Conservation (phyloP, 2,329 filamentous ascomycete genomes). For the Ceratocystis ficicola region DNA sequence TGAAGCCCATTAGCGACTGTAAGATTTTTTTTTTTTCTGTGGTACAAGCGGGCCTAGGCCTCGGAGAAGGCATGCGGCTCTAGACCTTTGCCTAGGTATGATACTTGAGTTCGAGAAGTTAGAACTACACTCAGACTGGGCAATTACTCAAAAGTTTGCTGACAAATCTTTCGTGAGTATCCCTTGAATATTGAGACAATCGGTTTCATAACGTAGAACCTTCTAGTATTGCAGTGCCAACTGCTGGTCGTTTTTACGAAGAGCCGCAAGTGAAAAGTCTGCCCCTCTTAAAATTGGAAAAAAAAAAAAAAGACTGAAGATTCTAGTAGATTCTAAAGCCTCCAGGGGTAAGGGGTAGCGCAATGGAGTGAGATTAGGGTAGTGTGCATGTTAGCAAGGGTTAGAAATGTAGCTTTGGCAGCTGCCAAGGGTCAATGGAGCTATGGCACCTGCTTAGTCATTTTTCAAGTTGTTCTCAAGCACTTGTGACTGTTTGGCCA, state of each 20-base stretch:
- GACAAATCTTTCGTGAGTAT: no score
- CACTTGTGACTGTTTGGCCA: not conserved
- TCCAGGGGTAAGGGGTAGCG: not conserved
- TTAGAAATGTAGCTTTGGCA: not conserved
- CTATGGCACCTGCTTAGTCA: slow-evolving; percentile 1
- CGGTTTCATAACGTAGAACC: not conserved
- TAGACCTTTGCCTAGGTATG: not conserved
- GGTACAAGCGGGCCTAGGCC: not conserved
- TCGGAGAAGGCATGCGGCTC: not conserved
- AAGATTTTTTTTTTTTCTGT: not conserved
- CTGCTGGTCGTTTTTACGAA: not conserved
- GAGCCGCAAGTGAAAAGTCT: not conserved
- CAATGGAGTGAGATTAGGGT: not conserved
- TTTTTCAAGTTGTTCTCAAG: not conserved
- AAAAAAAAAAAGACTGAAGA: not conserved
- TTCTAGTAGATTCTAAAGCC: slow-evolving; percentile 2
- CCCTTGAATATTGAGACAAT: not conserved
- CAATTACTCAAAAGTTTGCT: not conserved
- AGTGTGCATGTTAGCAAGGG: not conserved
- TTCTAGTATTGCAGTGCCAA: not conserved
- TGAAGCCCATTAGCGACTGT: not conserved
- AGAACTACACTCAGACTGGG: not conserved
- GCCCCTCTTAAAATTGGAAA: not conserved
- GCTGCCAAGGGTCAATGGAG: not conserved
- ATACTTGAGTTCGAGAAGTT: not conserved